Evolutionary conservation across 2,329 filamentous ascomycete species (phyloP).

Genomic region (Colletotrichum incanum): DNA sequence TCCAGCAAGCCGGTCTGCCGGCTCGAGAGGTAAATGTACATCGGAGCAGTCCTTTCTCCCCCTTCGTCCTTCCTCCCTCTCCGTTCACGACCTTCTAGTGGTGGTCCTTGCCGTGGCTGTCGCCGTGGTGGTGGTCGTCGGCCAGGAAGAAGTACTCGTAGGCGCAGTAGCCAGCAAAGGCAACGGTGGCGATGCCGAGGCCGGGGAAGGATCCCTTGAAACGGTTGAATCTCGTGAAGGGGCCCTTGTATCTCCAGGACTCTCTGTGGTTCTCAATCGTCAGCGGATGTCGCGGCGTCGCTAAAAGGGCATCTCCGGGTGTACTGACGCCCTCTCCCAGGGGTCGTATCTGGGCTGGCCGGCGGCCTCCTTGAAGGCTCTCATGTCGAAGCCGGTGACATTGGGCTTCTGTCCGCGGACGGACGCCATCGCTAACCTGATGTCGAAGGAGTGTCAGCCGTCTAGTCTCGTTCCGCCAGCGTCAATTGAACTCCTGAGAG

Average conservation of each 20-base stretch:
- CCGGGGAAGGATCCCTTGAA: conserved; percentile 91
- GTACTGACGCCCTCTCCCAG: conserved; percentile 75
- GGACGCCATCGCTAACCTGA: conserved; percentile 65
- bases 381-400: conserved; percentile 93
- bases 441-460: conserved; percentile 2
- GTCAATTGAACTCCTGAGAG: conserved; percentile 22
- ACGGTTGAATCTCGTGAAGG: conserved; percentile 90
- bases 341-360: conserved; percentile 76
- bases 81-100: conserved; percentile 61
- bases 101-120: conserved; percentile 69
- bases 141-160: conserved; percentile 92
- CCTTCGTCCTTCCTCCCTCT: conserved; percentile 37
- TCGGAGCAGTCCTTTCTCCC: conserved; percentile 33
- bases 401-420: conserved; percentile 71
- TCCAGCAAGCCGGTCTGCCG: conserved; percentile 38
- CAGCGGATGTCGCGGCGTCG: conserved; percentile 23
- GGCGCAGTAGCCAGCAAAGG: conserved; percentile 90
- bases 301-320: not conserved
- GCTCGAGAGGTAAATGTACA: conserved; percentile 57
- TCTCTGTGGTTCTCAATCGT: conserved; percentile 72
- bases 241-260: conserved; percentile 93
- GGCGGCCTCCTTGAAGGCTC: conserved; percentile 82
- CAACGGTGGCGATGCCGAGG: conserved; percentile 91
- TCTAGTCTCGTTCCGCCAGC: not conserved
- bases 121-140: conserved; percentile 75